These are phyloP conservation scores for Fusarium sp. DNA, from an alignment of 2,329 filamentous ascomycete species.

Conservation along the genomic window DNA sequence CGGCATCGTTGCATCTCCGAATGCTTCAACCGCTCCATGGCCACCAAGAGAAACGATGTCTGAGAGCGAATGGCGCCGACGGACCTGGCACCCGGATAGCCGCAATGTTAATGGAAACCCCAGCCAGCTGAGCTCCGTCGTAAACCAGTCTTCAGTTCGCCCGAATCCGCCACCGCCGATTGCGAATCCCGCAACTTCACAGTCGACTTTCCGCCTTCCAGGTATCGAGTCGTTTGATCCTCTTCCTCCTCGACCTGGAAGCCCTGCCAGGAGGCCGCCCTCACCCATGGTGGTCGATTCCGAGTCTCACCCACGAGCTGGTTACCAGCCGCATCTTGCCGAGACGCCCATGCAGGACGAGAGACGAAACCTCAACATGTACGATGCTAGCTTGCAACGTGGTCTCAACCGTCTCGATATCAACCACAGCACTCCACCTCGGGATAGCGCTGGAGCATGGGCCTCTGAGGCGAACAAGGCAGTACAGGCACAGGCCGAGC, in stretches of 20 bases:
- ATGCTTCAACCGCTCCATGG: constrained; percentile 71
- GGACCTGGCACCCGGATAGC: constrained; percentile 92
- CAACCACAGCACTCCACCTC: constrained; percentile 62
- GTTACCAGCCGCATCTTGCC: constrained; percentile 44
- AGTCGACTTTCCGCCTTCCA: constrained; percentile 77
- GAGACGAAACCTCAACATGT: constrained; percentile 65
- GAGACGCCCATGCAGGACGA: constrained; percentile 57
- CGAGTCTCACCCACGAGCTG: constrained; percentile 53
- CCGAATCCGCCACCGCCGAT: constrained; percentile 65
- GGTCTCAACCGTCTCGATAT: constrained; percentile 77
- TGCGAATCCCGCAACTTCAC: constrained; percentile 61
- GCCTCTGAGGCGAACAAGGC: constrained; percentile 68
- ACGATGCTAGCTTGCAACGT: constrained; percentile 75
- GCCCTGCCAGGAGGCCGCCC: constrained; percentile 72
- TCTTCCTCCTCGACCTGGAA: constrained; percentile 71
- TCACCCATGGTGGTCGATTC: constrained; percentile 84
- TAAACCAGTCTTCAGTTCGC: constrained; percentile 73
- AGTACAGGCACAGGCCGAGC: constrained; percentile 67
- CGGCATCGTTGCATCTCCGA: constrained; percentile 74
- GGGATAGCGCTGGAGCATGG: constrained; percentile 67
- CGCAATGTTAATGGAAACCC: constrained; percentile 72
- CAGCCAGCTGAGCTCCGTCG: constrained; percentile 81
- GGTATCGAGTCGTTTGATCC: constrained; percentile 94
- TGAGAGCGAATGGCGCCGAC: constrained; percentile 83
- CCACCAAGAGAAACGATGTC: constrained; percentile 74